Evolutionary conservation across 306 rosid species (phyloP).

Genomic region (Lithocarpus polystachyus): DNA sequence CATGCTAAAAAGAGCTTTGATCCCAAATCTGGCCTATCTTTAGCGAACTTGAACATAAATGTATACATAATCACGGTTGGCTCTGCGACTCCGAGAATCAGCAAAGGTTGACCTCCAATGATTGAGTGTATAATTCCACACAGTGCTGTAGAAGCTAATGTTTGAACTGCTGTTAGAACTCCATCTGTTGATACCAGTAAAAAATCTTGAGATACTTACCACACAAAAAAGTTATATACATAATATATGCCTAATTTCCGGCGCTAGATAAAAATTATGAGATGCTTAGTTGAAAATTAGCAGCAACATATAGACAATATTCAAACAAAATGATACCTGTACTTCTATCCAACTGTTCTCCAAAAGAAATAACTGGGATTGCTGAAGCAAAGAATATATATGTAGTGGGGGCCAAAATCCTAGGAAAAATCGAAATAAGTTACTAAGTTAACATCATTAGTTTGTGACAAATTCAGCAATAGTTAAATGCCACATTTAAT

Average conservation of each 20-base stretch:
- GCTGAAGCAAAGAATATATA: constrained; percentile 82
- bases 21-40: constrained; percentile 71
- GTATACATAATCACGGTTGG: constrained; percentile 86
- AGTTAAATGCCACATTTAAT: neutral
- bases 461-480: constrained; percentile 6
- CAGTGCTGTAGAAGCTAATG: constrained; percentile 73
- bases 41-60: constrained; percentile 78
- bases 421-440: constrained; percentile 20
- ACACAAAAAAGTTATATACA: neutral
- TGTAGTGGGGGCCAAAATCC: constrained; percentile 81
- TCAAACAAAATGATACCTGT: constrained; percentile 32
- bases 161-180: constrained; percentile 77
- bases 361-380: constrained; percentile 77
- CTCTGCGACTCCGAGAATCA: constrained; percentile 86
- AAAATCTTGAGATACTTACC: constrained; percentile 10
- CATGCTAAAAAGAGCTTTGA: constrained; percentile 75
- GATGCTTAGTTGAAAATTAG: neutral
- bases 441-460: constrained; percentile 1
- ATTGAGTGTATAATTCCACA: constrained; percentile 84
- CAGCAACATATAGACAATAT: neutral
- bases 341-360: constrained; percentile 76
- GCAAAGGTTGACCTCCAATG: constrained; percentile 76
- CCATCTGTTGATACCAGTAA: constrained; percentile 53
- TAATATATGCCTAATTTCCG: neutral
- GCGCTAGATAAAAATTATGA: neutral